phyloP scores from a whole-genome alignment of 768 basidiomycete genomes.

The Tylopilus vinaceipallidus region DNA sequence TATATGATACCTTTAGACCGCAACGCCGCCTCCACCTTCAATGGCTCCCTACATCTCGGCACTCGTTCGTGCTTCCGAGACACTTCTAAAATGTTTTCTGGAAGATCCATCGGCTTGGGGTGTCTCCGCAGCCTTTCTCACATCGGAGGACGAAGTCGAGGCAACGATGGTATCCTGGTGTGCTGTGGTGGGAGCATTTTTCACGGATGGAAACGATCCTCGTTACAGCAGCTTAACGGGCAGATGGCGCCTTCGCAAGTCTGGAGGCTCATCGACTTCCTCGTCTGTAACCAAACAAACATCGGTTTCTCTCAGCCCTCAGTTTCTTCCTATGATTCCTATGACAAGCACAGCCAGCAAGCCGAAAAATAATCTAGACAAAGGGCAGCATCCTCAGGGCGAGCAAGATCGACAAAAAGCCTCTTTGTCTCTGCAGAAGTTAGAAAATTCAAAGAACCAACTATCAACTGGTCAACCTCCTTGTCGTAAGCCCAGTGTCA shows the following conservation, averaged over 20 bases:
- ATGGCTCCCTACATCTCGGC: constrained; percentile 51
- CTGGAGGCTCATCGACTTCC: constrained; percentile 6
- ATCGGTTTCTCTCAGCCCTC: constrained; percentile 9
- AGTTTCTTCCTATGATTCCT: constrained; percentile 11
- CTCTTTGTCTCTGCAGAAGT: neutral
- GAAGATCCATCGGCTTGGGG: constrained; percentile 67
- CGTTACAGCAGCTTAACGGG: constrained; percentile 9
- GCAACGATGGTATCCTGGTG: constrained; percentile 55
- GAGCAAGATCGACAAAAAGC: constrained; percentile 7
- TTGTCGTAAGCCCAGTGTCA: constrained; percentile 33
- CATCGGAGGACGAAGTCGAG: constrained; percentile 51
- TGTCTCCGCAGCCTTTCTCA: constrained; percentile 58
- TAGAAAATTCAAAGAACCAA: neutral
- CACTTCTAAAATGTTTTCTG: constrained; percentile 48
- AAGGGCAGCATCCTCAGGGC: neutral
- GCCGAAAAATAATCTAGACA: neutral
- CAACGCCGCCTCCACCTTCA: constrained; percentile 46
- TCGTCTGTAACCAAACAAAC: constrained; percentile 5
- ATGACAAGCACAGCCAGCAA: constrained; percentile 1
- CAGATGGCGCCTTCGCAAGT: constrained; percentile 27
- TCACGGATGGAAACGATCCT: constrained; percentile 25
- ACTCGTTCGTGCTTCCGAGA: constrained; percentile 50
- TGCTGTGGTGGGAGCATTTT: constrained; percentile 35
- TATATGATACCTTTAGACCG: constrained; percentile 26
- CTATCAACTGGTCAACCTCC: constrained; percentile 1